phyloP scores from a whole-genome alignment of 371 early-diverging fungal genomes.

The Mortierella sp. region DNA sequence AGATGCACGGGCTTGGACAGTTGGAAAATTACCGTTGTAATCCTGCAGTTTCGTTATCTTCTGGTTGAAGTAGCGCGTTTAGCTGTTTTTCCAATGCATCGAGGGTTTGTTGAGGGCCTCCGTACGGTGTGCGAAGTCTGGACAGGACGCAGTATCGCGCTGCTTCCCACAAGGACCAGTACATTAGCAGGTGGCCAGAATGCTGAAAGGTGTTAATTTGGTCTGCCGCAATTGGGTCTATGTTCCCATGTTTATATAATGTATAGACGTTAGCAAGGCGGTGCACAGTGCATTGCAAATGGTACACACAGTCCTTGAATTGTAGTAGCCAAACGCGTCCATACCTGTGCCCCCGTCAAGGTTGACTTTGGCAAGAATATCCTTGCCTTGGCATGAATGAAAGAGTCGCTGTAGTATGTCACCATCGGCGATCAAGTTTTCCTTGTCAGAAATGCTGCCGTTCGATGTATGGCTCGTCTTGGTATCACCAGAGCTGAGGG shows the following conservation, averaged over 20 bases:
- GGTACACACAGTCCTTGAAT: neutral
- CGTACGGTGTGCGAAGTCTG: constrained; percentile 81
- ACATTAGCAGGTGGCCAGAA: constrained; percentile 64
- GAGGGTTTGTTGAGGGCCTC: constrained; percentile 83
- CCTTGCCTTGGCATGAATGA: constrained; percentile 58
- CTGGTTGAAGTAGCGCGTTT: constrained; percentile 42
- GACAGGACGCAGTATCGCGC: constrained; percentile 82
- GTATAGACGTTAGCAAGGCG: too few relatives aligned
- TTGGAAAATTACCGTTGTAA: constrained; percentile 14
- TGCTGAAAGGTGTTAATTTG: constrained; percentile 39
- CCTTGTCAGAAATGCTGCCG: neutral
- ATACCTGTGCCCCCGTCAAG: constrained; percentile 54
- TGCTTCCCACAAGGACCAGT: constrained; percentile 86
- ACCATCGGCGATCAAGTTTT: constrained; percentile 12
- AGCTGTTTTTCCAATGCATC: constrained; percentile 77
- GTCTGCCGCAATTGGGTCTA: constrained; percentile 37
- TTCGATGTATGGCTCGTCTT: neutral
- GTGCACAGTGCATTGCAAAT: neutral
- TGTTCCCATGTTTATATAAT: too few relatives aligned
- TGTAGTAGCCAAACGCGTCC: too few relatives aligned
- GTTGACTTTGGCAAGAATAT: constrained; percentile 32
- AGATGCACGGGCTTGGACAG: neutral
- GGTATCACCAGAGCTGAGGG: constrained; percentile 12
- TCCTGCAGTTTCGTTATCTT: neutral
- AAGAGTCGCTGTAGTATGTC: constrained; percentile 68